Conservation (phyloP, 2,329 filamentous ascomycete genomes). For the Hypoxylon sp. region DNA sequence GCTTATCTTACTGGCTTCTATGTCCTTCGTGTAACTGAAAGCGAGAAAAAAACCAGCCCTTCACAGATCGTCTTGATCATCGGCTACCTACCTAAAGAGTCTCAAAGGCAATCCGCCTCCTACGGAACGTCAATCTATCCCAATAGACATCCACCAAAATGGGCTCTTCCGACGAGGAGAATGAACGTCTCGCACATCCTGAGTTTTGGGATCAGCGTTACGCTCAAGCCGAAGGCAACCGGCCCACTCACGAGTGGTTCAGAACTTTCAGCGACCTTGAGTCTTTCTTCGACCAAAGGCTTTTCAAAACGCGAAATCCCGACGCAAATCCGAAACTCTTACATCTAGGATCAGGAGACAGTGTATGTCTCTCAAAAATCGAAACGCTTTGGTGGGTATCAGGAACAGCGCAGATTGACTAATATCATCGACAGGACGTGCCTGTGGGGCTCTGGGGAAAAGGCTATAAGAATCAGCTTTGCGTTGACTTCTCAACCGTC, state of each 20-base stretch:
- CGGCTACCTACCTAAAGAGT: background rate
- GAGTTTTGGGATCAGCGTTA: slow-evolving; percentile 69
- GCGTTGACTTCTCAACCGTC: slow-evolving; percentile 69
- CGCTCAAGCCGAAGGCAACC: slow-evolving; percentile 54
- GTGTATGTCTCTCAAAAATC: slow-evolving; percentile 57
- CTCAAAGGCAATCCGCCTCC: background rate
- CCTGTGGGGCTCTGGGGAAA: slow-evolving; percentile 62
- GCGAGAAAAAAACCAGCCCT: background rate
- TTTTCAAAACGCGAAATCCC: slow-evolving; percentile 56
- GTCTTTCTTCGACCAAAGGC: slow-evolving; percentile 61
- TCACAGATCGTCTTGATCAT: background rate
- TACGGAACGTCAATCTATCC: background rate
- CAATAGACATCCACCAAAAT: background rate
- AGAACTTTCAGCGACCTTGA: slow-evolving; percentile 63
- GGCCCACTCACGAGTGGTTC: slow-evolving; percentile 69
- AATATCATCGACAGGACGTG: slow-evolving; percentile 59
- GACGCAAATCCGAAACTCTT: slow-evolving; percentile 61
- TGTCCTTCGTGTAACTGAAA: background rate
- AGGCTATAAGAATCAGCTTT: slow-evolving; percentile 68
- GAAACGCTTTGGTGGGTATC: background rate
- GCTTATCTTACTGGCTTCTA: background rate
- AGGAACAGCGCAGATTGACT: slow-evolving; percentile 4
- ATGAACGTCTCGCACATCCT: slow-evolving; percentile 57
- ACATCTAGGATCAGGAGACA: slow-evolving; percentile 71
- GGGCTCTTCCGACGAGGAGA: slow-evolving; percentile 48